Evolutionary conservation across 768 basidiomycete genomes (phyloP).

Genomic region (Suillus variegatus): DNA sequence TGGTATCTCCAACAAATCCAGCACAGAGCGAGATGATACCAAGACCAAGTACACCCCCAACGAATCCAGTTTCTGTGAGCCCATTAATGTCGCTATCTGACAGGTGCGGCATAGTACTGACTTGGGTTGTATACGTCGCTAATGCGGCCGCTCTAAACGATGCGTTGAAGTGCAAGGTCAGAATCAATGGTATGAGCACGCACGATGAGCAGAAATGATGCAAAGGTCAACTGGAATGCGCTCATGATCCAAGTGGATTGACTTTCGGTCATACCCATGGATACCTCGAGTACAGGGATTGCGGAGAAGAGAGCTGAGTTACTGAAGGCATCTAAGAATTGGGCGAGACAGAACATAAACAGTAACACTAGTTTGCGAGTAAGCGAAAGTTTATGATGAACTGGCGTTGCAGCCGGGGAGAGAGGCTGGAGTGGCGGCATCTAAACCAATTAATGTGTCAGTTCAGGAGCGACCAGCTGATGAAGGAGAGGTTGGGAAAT

Average conservation of each 20-base stretch:
- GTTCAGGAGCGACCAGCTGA: neutral
- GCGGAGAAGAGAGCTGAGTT: slow-evolving; percentile 43
- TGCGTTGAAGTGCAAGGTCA: neutral
- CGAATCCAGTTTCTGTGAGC: slow-evolving; percentile 40
- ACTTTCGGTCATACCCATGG: slow-evolving; percentile 22
- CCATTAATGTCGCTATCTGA: neutral
- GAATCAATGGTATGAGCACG: slow-evolving; percentile 15
- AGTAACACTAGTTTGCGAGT: slow-evolving; percentile 34
- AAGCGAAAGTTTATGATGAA: slow-evolving; percentile 19
- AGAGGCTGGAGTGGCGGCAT: slow-evolving; percentile 15
- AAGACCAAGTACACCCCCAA: slow-evolving; percentile 40
- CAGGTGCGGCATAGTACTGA: slow-evolving; percentile 16
- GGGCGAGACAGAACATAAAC: slow-evolving; percentile 39
- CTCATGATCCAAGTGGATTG: slow-evolving; percentile 43
- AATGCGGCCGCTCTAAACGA: slow-evolving; percentile 37
- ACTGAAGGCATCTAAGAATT: slow-evolving; percentile 47
- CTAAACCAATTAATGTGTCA: neutral
- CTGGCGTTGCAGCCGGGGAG: slow-evolving; percentile 3
- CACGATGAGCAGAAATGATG: slow-evolving; percentile 41
- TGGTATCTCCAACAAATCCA: slow-evolving; percentile 49
- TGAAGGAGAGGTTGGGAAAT: neutral
- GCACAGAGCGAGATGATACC: slow-evolving; percentile 45
- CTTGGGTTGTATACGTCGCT: slow-evolving; percentile 44
- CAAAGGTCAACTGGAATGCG: slow-evolving; percentile 44
- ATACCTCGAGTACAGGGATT: slow-evolving; percentile 34